A percentile compares a stretch with the other conserved stretches of the same genome.
phyloP scores from a whole-genome alignment of 345 rosid genomes.

The Salix udensis region DNA sequence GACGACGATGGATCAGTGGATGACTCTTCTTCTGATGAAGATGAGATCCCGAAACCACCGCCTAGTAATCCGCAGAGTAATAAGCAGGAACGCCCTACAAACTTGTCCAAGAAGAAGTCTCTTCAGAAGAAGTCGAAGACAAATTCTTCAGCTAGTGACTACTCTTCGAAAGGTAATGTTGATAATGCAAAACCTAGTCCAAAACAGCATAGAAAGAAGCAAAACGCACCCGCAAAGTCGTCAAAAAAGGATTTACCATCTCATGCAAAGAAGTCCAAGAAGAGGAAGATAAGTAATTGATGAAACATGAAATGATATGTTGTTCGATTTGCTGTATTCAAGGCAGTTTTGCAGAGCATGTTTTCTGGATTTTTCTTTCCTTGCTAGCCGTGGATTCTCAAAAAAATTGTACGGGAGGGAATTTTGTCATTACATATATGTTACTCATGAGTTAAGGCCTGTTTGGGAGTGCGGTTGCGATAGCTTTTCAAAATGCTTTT shows the following conservation, averaged over 20 bases:
- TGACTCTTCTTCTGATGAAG: constrained; percentile 30
- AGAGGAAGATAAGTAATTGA: constrained; percentile 22
- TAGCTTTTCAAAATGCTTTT: too few species aligned
- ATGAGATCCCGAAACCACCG: constrained; percentile 8
- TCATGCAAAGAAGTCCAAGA: constrained; percentile 6
- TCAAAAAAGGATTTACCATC: constrained; percentile 8
- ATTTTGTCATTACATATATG: background rate
- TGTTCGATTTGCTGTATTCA: background rate
- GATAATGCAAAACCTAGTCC: background rate
- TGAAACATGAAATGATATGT: background rate
- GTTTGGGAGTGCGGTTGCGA: too few species aligned
- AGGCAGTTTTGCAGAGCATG: background rate
- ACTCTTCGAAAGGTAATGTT: background rate
- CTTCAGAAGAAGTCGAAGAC: constrained; percentile 26
- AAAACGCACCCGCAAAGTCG: background rate
- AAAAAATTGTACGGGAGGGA: background rate
- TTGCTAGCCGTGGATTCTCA: background rate
- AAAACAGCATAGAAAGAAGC: background rate
- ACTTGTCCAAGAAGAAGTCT: constrained; percentile 16
- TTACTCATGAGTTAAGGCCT: too few species aligned
- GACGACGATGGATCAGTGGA: constrained; percentile 62
- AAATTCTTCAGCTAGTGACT: background rate
- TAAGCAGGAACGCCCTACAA: constrained; percentile 27
- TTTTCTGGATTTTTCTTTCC: background rate
- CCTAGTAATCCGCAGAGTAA: constrained; percentile 12